Base-by-base conservation (phyloP, 1,284 basidiomycete species). In the Rhodotorula sp. region DNA sequence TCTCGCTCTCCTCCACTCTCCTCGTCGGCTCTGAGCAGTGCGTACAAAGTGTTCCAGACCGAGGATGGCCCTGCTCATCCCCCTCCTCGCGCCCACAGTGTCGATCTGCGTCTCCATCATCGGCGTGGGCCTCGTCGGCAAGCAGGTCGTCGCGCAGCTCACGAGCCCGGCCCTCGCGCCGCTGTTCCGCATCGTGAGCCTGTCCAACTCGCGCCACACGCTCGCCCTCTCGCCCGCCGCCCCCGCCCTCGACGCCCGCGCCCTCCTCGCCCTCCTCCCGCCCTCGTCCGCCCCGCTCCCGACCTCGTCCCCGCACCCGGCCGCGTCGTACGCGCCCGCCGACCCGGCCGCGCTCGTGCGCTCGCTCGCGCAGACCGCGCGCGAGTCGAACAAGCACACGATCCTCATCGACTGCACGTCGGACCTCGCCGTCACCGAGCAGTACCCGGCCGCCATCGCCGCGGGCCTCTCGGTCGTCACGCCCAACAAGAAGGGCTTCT, bases 401-500 rank as follows among this genome's bases (percentile, higher is more conserved):
- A 86, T 71, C 87, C 86, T 99, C 27, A 90, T 99, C 70, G 96
- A 99, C 83, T 97, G 95, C 81, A 98, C 97, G 0, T 92, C 93
- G 2, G 90, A 91, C 53, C 90, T 95, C 63, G 85, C 84, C 23
- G 87, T 99, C 50, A 96, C 96, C 3, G 84, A 85, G 42, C 82
- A 91, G 71, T 99, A 99, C 82, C 93, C 97, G 0, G 82, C 84
- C 44, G 90, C 96, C 83, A 84, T 99, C 68, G 83, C 85, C 65
- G 86, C 87, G 12, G 94, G 93, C 13, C 87, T 98, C 66, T 88
- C 90, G 80, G 88, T 99, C 74, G 89, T 97, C 57, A 99, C 96
- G 0, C 96, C 97, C 21, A 99, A 98, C 86, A 99, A 99, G 83
- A 98, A 98, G 84, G 96, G 91, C 0, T 93, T 91, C 80, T 96